Evolutionary conservation across 2,329 filamentous ascomycete species (phyloP).

Genomic region (Penicillium italicum): DNA sequence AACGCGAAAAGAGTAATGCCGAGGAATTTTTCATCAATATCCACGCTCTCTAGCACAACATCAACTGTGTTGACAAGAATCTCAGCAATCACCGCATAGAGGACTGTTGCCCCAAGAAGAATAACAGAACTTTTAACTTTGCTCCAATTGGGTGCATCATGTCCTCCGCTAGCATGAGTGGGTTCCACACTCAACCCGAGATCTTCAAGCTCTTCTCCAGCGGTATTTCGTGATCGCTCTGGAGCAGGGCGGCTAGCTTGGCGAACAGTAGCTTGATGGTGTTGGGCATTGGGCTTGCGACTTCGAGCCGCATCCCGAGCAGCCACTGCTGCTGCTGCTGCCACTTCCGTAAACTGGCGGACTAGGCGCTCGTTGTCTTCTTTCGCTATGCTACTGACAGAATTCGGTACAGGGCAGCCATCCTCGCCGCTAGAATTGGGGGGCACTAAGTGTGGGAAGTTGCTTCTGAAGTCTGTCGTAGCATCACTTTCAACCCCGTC

Average conservation of each 20-base stretch:
- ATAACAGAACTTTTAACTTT: constrained; percentile 86
- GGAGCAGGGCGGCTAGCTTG: constrained; percentile 37
- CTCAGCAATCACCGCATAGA: constrained; percentile 96
- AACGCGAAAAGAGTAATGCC: constrained; percentile 95
- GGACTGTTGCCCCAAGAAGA: constrained; percentile 77
- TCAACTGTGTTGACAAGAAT: constrained; percentile 97
- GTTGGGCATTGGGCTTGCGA: constrained; percentile 48
- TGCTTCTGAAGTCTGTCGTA: constrained; percentile 18
- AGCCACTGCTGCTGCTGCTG: constrained; percentile 84
- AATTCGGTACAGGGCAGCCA: constrained; percentile 23
- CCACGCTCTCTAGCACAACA: constrained; percentile 83
- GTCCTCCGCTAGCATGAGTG: constrained; percentile 61
- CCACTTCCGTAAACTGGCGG: constrained; percentile 87
- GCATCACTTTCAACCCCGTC: constrained; percentile 29
- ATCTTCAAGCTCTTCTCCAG: constrained; percentile 48
- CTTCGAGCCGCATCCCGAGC: constrained; percentile 67
- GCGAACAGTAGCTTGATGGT: constrained; percentile 27
- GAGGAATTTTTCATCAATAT: constrained; percentile 95
- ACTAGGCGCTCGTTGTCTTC: constrained; percentile 78
- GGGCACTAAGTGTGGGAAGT: constrained; percentile 70
- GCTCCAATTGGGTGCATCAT: constrained; percentile 99
- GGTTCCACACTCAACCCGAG: constrained; percentile 37
- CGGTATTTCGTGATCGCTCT: constrained; percentile 32
- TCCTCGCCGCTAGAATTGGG: constrained; percentile 58
- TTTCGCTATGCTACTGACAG: constrained; percentile 66